A percentile compares a stretch with the other conserved stretches of the same genome.
These are phyloP conservation scores for Astraeus odoratus DNA, from an alignment of 768 basidiomycete genomes.

Conservation along the genomic window DNA sequence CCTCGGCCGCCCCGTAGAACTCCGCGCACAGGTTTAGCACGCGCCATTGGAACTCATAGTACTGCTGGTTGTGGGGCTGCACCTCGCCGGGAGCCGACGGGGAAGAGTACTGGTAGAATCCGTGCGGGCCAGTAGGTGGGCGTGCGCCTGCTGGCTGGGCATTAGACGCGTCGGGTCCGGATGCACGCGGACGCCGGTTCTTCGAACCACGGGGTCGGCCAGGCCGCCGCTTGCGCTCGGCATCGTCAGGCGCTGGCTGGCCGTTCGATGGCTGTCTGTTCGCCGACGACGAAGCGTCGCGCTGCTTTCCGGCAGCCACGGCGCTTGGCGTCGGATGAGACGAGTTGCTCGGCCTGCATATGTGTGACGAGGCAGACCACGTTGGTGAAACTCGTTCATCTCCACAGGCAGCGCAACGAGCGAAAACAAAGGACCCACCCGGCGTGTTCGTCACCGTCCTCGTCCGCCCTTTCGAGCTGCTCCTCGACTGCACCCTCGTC, in stretches of 20 bases:
- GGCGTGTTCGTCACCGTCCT: constrained; percentile 34
- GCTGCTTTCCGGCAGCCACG: constrained; percentile 14
- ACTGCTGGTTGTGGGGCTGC: constrained; percentile 64
- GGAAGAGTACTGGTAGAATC: constrained; percentile 39
- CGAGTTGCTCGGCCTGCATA: constrained; percentile 19
- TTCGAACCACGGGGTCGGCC: constrained; percentile 78
- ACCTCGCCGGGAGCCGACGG: constrained; percentile 40
- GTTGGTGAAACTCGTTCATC: not conserved
- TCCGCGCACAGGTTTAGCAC: constrained; percentile 77
- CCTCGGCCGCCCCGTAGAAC: constrained; percentile 81
- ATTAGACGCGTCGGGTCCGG: constrained; percentile 16
- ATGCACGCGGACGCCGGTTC: constrained; percentile 48
- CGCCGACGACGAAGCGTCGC: constrained; percentile 3
- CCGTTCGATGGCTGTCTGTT: constrained; percentile 23
- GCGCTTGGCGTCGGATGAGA: constrained; percentile 11
- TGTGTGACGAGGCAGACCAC: constrained; percentile 4
- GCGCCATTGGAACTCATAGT: constrained; percentile 85
- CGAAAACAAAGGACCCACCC: constrained; percentile 17
- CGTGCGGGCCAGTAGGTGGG: constrained; percentile 27
- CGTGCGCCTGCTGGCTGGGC: constrained; percentile 19
- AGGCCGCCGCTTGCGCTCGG: constrained; percentile 59
- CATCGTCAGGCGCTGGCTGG: constrained; percentile 24
- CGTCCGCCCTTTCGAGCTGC: constrained; percentile 48
- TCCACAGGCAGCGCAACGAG: constrained; percentile 3
- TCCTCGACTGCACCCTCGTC: constrained; percentile 71